These are phyloP conservation scores for Neonectria magnoliae DNA, from an alignment of 2,329 filamentous ascomycete species.

Conservation along the genomic window DNA sequence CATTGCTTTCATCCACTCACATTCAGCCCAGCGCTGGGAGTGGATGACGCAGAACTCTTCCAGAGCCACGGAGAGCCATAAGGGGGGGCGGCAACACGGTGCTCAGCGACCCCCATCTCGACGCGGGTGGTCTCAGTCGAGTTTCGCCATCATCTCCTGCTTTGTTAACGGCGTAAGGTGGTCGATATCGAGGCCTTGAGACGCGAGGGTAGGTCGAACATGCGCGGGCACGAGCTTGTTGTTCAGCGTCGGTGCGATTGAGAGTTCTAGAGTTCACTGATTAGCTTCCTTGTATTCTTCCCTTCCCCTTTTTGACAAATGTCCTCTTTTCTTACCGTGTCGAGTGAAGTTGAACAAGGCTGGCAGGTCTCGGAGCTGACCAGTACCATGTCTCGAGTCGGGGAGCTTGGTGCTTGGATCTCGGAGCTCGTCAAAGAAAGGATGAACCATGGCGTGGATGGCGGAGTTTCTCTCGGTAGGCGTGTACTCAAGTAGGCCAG, in stretches of 20 bases:
- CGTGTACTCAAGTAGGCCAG: conserved; percentile 93
- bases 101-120: conserved; percentile 45
- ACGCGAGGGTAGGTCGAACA: conserved; percentile 76
- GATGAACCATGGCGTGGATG: conserved; percentile 96
- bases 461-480: conserved; percentile 94
- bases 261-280: conserved; percentile 75
- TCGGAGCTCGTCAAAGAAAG: conserved; percentile 97
- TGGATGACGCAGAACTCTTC: conserved; percentile 44
- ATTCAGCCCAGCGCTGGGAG: conserved; percentile 44
- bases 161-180: conserved; percentile 91
- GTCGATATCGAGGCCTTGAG: conserved; percentile 89
- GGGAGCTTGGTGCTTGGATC: conserved; percentile 91
- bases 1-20: conserved; percentile 43
- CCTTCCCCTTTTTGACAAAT: background rate
- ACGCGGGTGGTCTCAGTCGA: conserved; percentile 75
- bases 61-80: conserved; percentile 44
- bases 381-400: conserved; percentile 90
- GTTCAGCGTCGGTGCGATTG: conserved; percentile 92
- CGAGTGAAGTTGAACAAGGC: conserved; percentile 91
- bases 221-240: conserved; percentile 87
- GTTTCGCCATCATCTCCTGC: conserved; percentile 96
- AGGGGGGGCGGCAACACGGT: conserved; percentile 44
- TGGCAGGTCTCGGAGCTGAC: conserved; percentile 82
- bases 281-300: conserved; percentile 26
- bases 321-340: conserved; percentile 74